phyloP scores from a whole-genome alignment of 2,329 filamentous ascomycete species.

The Cercospora beticola region DNA sequence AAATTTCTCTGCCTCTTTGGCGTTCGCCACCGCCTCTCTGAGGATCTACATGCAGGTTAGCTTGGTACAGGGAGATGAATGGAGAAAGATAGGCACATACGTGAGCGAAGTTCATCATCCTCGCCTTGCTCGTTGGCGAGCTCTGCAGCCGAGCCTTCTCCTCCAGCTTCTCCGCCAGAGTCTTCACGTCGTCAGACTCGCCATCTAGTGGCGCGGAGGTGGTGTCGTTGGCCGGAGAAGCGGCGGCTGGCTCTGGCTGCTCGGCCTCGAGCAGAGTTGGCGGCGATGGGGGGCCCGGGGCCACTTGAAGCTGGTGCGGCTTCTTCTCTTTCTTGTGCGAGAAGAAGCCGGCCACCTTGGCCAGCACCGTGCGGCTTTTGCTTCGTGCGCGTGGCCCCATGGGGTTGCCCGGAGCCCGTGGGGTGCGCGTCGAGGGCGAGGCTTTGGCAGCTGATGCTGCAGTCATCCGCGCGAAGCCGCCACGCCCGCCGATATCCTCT shows the following conservation, averaged over 20 bases:
- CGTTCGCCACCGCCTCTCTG: constrained; percentile 29
- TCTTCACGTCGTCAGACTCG: constrained; percentile 2
- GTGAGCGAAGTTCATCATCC: constrained; percentile 22
- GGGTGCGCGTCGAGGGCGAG: constrained; percentile 10
- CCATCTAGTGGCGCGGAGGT: neutral
- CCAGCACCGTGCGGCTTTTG: constrained; percentile 32
- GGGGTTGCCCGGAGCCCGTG: neutral
- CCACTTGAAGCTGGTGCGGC: neutral
- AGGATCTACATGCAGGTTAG: constrained; percentile 18
- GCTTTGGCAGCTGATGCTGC: constrained; percentile 21
- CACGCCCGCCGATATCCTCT: constrained; percentile 9
- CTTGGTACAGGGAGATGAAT: neutral
- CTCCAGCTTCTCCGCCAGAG: constrained; percentile 15
- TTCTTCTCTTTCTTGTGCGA: constrained; percentile 32
- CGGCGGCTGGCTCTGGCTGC: neutral
- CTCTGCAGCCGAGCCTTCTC: constrained; percentile 17
- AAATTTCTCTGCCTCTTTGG: constrained; percentile 30
- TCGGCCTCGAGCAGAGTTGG: neutral
- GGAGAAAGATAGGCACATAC: constrained; percentile 11
- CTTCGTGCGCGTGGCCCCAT: constrained; percentile 27
- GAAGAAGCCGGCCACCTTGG: constrained; percentile 36
- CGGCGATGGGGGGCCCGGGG: neutral
- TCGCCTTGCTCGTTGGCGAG: constrained; percentile 6
- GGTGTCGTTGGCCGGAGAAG: neutral
- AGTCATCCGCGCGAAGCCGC: constrained; percentile 25